Conservation (phyloP, 805 yeast genomes). For the Zygosaccharomyces bailii region DNA sequence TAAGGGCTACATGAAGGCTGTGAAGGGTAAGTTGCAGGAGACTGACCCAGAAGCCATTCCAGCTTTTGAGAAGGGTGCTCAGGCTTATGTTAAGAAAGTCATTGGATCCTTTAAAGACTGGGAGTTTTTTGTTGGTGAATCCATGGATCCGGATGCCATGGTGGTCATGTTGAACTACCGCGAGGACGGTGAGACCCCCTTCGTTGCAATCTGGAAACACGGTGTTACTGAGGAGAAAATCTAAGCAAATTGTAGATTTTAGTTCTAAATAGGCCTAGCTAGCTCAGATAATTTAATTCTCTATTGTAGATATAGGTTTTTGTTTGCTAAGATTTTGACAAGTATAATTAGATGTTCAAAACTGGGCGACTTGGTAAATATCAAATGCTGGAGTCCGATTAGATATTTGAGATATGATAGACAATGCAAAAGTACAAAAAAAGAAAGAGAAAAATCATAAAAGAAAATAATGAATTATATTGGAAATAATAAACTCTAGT, state of each 20-base stretch:
- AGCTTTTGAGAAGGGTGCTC: constrained; percentile 95
- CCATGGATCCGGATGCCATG: constrained; percentile 99
- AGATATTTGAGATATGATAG: background rate
- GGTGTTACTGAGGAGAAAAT: constrained; percentile 88
- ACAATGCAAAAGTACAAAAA: too few relatives aligned
- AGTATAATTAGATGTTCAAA: too few relatives aligned
- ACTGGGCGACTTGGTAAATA: too few relatives aligned
- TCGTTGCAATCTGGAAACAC: constrained; percentile 98
- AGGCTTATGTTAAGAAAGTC: constrained; percentile 92
- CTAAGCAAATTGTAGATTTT: constrained; percentile 43
- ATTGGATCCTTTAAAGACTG: constrained; percentile 95
- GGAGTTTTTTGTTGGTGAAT: constrained; percentile 99
- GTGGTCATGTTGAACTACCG: constrained; percentile 97
- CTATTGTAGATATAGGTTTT: background rate
- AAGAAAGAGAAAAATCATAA: too few relatives aligned
- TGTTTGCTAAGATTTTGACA: too few relatives aligned
- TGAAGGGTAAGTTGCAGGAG: constrained; percentile 90
- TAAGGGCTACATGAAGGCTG: constrained; percentile 97
- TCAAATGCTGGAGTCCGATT: too few relatives aligned
- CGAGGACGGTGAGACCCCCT: constrained; percentile 99
- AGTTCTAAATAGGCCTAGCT: constrained; percentile 1
- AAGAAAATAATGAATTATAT: too few relatives aligned
- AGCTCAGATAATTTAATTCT: background rate
- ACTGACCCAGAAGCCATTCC: constrained; percentile 81
- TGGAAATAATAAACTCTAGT: too few relatives aligned